Base-by-base conservation (phyloP, 2,329 filamentous ascomycete species). In the Thielaviopsis punctulata region DNA sequence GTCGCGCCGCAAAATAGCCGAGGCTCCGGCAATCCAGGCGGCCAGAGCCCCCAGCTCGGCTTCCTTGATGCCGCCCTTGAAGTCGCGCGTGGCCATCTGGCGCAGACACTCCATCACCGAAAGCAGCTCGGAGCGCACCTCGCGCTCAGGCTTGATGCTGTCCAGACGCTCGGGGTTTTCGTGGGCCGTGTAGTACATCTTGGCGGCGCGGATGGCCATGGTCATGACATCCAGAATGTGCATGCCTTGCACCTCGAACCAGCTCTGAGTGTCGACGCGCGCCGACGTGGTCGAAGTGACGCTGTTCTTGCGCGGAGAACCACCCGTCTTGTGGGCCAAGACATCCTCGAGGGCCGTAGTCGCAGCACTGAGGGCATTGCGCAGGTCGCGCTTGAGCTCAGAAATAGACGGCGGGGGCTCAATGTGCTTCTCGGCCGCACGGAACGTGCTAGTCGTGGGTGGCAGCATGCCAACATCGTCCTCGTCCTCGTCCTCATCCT, bases 381-480 rank as follows among this genome's bases (percentile, higher is more conserved):
- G 89, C 44, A 80, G 66, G 21, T 77, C 72, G 15, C 65, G 60
- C 62, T 90, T 85, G 53, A 98, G 75, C 56, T 90, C 82, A 48
- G 79, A 72, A 57, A 90, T 79, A 55, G 92, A 84, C 8, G 92
- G 92, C 39, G 89, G 86, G 49, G 84, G 90, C 10, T 86, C 80
- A 21, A 94, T 75, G 53, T 82, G 81, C 60, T 88, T 86, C 55
- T 86, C 82, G 59, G 84, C 82, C 61, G 88, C 80, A 58, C 86
- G 88, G 66, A 96, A 98, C 2, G 92, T 98, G 73, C 89, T 95
- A 41, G 90, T 87, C 0, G 92, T 98, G 0, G 92, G 92, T n/a
- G 92, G 90, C 3, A 95, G 79, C 79, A 98, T 90, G 56, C 82
- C 76, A 25, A 79, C 76, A 55, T 87, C 84, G 27, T 78, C 76